A percentile compares a stretch with the other conserved stretches of the same genome.
These are phyloP conservation scores for Irineochytrium annulatum DNA, from an alignment of 192 early-diverging fungal genomes.

Conservation along the genomic window DNA sequence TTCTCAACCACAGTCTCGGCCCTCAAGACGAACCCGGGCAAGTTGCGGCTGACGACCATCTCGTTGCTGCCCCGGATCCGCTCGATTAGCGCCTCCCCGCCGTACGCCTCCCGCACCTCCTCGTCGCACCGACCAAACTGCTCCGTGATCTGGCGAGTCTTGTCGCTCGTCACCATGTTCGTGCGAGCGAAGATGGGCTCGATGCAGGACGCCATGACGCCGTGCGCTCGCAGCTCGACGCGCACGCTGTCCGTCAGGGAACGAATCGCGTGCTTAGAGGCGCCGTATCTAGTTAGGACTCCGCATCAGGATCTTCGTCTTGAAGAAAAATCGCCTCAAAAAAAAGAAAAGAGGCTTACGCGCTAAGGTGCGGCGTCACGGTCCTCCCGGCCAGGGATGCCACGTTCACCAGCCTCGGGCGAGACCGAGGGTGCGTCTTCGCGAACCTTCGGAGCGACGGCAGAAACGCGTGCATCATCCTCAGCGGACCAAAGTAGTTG, in stretches of 20 bases:
- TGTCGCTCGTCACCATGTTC: neutral
- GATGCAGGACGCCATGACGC: slow-evolving; percentile 39
- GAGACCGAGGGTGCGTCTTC: slow-evolving; percentile 3
- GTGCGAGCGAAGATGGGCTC: slow-evolving; percentile 30
- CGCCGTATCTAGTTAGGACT: slow-evolving; percentile 25
- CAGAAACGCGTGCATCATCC: slow-evolving; percentile 29
- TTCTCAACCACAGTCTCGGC: too few relatives aligned
- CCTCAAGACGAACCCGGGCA: too few relatives aligned
- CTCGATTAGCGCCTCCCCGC: too few relatives aligned
- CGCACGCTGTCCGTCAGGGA: slow-evolving; percentile 40
- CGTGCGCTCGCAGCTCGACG: slow-evolving; percentile 41
- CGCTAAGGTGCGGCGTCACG: slow-evolving; percentile 3
- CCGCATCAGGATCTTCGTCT: neutral
- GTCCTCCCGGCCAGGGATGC: slow-evolving; percentile 25
- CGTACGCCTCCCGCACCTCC: too few relatives aligned
- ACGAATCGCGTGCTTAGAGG: slow-evolving; percentile 45
- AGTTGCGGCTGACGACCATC: too few relatives aligned
- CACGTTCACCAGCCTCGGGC: slow-evolving; percentile 36
- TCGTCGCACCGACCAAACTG: too few relatives aligned
- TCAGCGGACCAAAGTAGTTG: slow-evolving; percentile 35
- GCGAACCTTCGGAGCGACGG: slow-evolving; percentile 20
- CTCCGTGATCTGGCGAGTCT: neutral
- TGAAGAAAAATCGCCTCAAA: neutral
- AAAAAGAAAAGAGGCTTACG: too few relatives aligned
- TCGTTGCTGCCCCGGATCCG: too few relatives aligned